These are phyloP conservation scores for Sugiyamaella castrensis DNA, from an alignment of 1,139 yeast species.

Conservation along the genomic window DNA sequence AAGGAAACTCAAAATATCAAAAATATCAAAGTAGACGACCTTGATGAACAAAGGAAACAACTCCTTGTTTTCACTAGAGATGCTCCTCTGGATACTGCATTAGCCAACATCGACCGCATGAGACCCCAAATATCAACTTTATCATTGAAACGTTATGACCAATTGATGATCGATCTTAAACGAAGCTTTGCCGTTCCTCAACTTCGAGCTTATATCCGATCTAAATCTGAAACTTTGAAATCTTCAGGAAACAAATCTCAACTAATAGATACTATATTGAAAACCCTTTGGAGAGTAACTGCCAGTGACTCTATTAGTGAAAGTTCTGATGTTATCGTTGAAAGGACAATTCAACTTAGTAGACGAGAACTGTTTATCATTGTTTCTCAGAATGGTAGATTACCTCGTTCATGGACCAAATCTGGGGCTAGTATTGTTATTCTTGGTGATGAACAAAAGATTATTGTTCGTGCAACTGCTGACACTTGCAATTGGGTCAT, in stretches of 20 bases:
- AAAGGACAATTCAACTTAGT: conserved; percentile 41
- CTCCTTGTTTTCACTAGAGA: conserved; percentile 37
- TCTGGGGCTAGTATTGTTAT: conserved; percentile 55
- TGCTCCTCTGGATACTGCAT: conserved; percentile 31
- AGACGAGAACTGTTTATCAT: conserved; percentile 50
- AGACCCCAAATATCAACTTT: conserved; percentile 33
- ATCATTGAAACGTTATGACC: conserved; percentile 35
- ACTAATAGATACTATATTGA: conserved; percentile 35
- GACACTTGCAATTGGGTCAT: conserved; percentile 38
- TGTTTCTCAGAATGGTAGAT: conserved; percentile 47
- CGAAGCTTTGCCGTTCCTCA: conserved; percentile 37
- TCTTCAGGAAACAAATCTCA: conserved; percentile 12
- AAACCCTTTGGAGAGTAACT: conserved; percentile 44
- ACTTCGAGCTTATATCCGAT: conserved; percentile 29
- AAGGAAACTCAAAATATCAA: not conserved
- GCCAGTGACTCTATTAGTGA: conserved; percentile 36
- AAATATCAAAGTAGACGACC: conserved; percentile 21
- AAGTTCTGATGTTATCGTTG: conserved; percentile 44
- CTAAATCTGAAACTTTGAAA: conserved; percentile 11
- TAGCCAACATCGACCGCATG: conserved; percentile 35
- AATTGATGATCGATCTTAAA: conserved; percentile 32
- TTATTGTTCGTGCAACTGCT: conserved; percentile 40
- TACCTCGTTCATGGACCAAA: conserved; percentile 50
- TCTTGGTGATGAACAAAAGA: conserved; percentile 38
- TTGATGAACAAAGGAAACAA: conserved; percentile 32